These are phyloP conservation scores for Dothistroma septosporum DNA, from an alignment of 2,329 filamentous ascomycete species.

Conservation along the genomic window DNA sequence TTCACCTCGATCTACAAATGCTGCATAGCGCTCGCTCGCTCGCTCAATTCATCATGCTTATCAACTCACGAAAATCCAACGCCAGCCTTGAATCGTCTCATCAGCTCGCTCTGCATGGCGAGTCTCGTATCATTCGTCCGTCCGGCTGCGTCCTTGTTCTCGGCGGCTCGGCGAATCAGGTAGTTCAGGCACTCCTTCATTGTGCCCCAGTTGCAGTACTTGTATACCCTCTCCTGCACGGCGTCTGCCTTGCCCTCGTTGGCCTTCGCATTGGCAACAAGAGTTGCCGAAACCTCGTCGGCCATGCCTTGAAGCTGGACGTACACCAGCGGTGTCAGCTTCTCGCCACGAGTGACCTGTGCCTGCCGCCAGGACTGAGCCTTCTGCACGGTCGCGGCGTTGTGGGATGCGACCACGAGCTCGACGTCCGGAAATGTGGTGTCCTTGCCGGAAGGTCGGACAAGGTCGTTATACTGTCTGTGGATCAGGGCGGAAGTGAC, in stretches of 20 bases:
- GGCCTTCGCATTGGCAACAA: slow-evolving; percentile 46
- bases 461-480: slow-evolving; percentile 55
- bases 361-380: slow-evolving; percentile 49
- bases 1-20: not conserved
- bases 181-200: slow-evolving; percentile 76
- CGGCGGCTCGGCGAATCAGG: slow-evolving; percentile 54
- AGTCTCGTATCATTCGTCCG: slow-evolving; percentile 50
- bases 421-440: slow-evolving; percentile 43
- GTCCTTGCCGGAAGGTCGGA: slow-evolving; percentile 42
- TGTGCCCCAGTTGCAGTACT: slow-evolving; percentile 55
- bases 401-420: slow-evolving; percentile 79
- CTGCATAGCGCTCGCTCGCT: not conserved
- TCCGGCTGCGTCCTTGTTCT: slow-evolving; percentile 59
- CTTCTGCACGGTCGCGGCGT: slow-evolving; percentile 62
- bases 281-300: slow-evolving; percentile 71
- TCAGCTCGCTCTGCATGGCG: slow-evolving; percentile 51
- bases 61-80: slow-evolving; percentile 20
- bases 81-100: slow-evolving; percentile 21
- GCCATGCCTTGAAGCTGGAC: slow-evolving; percentile 94
- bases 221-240: slow-evolving; percentile 47
- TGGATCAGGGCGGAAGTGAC: slow-evolving; percentile 65
- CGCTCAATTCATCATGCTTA: not conserved
- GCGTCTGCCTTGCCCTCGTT: slow-evolving; percentile 34
- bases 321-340: slow-evolving; percentile 54
- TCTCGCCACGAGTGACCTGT: slow-evolving; percentile 39